Evolutionary conservation across 176 grass and related monocot species (phyloP).

Genomic region (Eleusine indica): DNA sequence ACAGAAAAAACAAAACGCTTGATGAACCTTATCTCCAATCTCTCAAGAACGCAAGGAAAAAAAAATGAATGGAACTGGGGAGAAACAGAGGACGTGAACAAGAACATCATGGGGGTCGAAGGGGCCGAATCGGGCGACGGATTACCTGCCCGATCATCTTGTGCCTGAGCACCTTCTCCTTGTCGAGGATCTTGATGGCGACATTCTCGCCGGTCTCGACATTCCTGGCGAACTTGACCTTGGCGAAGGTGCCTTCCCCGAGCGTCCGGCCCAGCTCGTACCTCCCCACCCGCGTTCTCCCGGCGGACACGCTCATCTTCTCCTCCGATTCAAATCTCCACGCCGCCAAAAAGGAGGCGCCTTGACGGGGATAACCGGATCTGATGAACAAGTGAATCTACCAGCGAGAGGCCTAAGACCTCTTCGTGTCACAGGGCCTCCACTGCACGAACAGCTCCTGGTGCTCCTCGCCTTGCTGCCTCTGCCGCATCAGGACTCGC

Average conservation of each 20-base stretch:
- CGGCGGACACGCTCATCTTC: slow-evolving; percentile 53
- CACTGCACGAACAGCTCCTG: slow-evolving; percentile 68
- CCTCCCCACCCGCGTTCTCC: slow-evolving; percentile 83
- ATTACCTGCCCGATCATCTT: slow-evolving; percentile 93
- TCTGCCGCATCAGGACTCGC: slow-evolving; percentile 49
- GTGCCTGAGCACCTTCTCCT: slow-evolving; percentile 93
- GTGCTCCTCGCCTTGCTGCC: slow-evolving; percentile 56
- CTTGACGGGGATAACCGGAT: background rate
- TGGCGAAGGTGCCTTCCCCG: slow-evolving; percentile 91
- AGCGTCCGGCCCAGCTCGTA: slow-evolving; percentile 95
- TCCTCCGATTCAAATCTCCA: background rate
- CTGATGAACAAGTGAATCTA: background rate
- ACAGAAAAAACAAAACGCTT: background rate
- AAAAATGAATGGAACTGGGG: background rate
- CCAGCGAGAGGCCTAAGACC: slow-evolving; percentile 34
- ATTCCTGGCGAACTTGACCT: slow-evolving; percentile 98
- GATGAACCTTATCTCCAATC: background rate
- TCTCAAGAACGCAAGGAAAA: background rate
- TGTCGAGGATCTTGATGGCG: slow-evolving; percentile 99
- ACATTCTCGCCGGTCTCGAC: slow-evolving; percentile 73
- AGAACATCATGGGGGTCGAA: background rate
- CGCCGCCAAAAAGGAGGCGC: background rate
- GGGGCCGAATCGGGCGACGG: background rate
- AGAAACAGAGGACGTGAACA: background rate
- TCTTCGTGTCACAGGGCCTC: slow-evolving; percentile 74